Base-by-base conservation (phyloP, 2,329 filamentous ascomycete species). In the Fusarium continuum region DNA sequence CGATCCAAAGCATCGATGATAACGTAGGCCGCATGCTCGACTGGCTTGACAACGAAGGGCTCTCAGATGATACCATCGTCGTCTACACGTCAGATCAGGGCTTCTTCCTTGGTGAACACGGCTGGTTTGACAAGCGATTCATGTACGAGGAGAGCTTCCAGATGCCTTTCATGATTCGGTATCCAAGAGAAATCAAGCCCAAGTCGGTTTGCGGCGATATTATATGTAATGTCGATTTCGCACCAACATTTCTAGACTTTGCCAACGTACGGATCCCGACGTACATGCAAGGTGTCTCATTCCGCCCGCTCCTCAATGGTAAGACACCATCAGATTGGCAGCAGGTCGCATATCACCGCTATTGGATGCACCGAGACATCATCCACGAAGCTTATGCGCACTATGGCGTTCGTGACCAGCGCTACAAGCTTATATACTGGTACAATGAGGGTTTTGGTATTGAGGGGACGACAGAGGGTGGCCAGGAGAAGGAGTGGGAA, bases 111-210 rank as follows among this genome's bases (percentile, higher is more conserved):
- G 82, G 82, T 8, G 83, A 85, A 55, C 83, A 85, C 57, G 82
- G 83, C 48, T 85, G 82, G 82, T 85, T 84, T 63, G 83, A 85
- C 68, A 85, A 85, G 71, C 78, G 83, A 4, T 84, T 85, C 69
- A 84, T 85, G 79, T 85, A 85, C 70, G 82, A 85, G 59, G 81
- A 85, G 69, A 78, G 74, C 13, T 85, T 85, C 72, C 82, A 85
- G 70, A 85, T 85, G 83, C 82, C 83, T 0, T 82, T 85, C 41
- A 66, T 85, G 4, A 74, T 82, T 8, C 76, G 79, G 0, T 82
- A 81, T 40, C 82, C 83, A 0, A 56, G 45, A 0, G 75, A 75
- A 45, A 82, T 84, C 51, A 36, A 48, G 2, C 53, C 77, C 0
- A 75, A 75, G 1, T 73, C 70, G 0, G 70, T 82, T 0, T 81